Evolutionary conservation across 306 rosid genomes (phyloP).

Genomic region (Rosa persica): DNA sequence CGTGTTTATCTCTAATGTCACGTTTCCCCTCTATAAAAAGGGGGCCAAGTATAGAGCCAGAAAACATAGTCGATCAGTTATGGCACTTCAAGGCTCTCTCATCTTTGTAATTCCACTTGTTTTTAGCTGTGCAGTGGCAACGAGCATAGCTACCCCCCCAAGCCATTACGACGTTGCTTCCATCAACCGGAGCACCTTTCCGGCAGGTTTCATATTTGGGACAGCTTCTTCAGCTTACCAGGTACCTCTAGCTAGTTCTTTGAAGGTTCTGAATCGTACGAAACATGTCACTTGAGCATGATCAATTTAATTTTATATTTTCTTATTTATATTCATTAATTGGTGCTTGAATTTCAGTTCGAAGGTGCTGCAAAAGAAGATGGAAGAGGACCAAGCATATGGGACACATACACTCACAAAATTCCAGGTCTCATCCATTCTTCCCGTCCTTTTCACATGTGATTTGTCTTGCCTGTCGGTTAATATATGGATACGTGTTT

Average conservation of each 20-base stretch:
- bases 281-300: not conserved
- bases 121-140: not conserved
- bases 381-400: slow-evolving; percentile 55
- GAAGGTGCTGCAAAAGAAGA: slow-evolving; percentile 63
- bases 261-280: not conserved
- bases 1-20: not conserved
- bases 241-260: not conserved
- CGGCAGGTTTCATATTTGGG: slow-evolving; percentile 24
- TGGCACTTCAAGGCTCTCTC: slow-evolving; percentile 18
- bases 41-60: not conserved
- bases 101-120: slow-evolving; percentile 6
- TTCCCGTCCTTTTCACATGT: not conserved
- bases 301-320: not conserved
- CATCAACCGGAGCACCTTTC: slow-evolving; percentile 46
- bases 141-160: not conserved
- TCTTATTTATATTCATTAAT: not conserved
- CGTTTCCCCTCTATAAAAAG: slow-evolving; percentile 1
- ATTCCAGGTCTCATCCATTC: slow-evolving; percentile 26
- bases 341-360: slow-evolving; percentile 28
- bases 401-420: slow-evolving; percentile 60
- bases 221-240: slow-evolving; percentile 23
- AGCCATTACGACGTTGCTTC: slow-evolving; percentile 16
- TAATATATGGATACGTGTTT: not conserved
- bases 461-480: not conserved
- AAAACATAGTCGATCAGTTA: not conserved